Conservation (phyloP, 208 protist species). For the Trypanosoma congolense region DNA sequence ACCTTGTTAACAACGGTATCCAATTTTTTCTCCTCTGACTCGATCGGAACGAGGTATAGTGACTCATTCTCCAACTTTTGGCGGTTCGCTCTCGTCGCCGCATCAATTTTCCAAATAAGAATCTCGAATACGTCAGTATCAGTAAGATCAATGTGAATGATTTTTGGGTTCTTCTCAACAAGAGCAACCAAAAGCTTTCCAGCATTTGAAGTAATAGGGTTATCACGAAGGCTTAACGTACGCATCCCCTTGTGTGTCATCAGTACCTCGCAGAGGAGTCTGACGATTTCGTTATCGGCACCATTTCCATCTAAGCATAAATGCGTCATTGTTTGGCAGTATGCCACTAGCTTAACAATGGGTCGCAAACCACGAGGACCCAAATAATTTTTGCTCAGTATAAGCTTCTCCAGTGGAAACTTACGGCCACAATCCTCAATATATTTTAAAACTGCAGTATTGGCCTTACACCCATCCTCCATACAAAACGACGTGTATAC, state of each 20-base stretch:
- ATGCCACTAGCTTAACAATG: slow-evolving; percentile 73
- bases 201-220: slow-evolving; percentile 73
- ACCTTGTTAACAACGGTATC: background rate
- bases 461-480: slow-evolving; percentile 71
- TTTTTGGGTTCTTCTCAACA: slow-evolving; percentile 64
- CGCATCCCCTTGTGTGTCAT: slow-evolving; percentile 61
- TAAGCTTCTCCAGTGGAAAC: slow-evolving; percentile 30
- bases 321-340: slow-evolving; percentile 70
- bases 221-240: slow-evolving; percentile 63
- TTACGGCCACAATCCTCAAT: slow-evolving; percentile 43
- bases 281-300: slow-evolving; percentile 71
- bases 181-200: slow-evolving; percentile 72
- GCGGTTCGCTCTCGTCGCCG: slow-evolving; percentile 39
- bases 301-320: slow-evolving; percentile 82
- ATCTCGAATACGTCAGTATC: slow-evolving; percentile 78
- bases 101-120: slow-evolving; percentile 56
- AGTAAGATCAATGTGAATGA: slow-evolving; percentile 57
- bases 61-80: slow-evolving; percentile 1
- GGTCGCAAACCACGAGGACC: slow-evolving; percentile 79
- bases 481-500: slow-evolving; percentile 74
- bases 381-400: slow-evolving; percentile 81
- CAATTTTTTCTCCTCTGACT: background rate
- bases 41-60: slow-evolving; percentile 24
- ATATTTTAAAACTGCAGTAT: slow-evolving; percentile 74
- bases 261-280: slow-evolving; percentile 55